Percentiles rank a stretch among this genome's conserved stretches.
Evolutionary conservation across 2,329 filamentous ascomycete genomes (phyloP).

Genomic region (Phialophora macrospora): DNA sequence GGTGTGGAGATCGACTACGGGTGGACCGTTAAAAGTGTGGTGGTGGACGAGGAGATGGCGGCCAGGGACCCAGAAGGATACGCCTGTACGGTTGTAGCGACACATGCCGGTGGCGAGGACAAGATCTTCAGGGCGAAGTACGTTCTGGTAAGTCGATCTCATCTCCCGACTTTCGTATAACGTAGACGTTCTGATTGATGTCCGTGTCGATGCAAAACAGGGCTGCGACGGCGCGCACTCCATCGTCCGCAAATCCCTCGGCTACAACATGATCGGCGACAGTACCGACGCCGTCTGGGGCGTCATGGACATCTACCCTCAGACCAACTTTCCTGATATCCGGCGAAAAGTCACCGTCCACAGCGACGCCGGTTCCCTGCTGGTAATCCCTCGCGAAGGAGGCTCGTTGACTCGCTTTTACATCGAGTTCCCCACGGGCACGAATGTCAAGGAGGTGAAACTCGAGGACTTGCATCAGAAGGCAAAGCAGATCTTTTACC

Average conservation of each 20-base stretch:
- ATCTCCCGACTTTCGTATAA: not conserved
- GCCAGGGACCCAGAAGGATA: slow-evolving; percentile 47
- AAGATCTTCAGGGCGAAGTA: slow-evolving; percentile 40
- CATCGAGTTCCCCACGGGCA: slow-evolving; percentile 61
- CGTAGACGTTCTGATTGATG: not conserved
- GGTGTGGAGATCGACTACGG: slow-evolving; percentile 60
- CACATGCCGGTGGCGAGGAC: slow-evolving; percentile 45
- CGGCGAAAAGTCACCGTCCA: slow-evolving; percentile 57
- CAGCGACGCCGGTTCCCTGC: slow-evolving; percentile 51
- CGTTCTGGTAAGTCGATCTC: slow-evolving; percentile 51
- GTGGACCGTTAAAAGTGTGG: slow-evolving; percentile 56
- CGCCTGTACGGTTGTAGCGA: slow-evolving; percentile 52
- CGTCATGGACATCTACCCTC: slow-evolving; percentile 59
- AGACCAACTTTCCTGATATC: slow-evolving; percentile 58
- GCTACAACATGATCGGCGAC: slow-evolving; percentile 64
- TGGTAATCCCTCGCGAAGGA: slow-evolving; percentile 61
- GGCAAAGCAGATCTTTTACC: slow-evolving; percentile 59
- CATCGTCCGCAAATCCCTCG: slow-evolving; percentile 47
- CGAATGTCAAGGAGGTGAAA: slow-evolving; percentile 57
- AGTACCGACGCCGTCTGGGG: slow-evolving; percentile 60
- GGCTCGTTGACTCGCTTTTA: slow-evolving; percentile 66
- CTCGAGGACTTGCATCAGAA: slow-evolving; percentile 60
- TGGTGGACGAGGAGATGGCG: slow-evolving; percentile 54
- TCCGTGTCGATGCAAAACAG: slow-evolving; percentile 35
- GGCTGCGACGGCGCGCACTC: slow-evolving; percentile 57